These are phyloP conservation scores for Curvularia spicifera DNA, from an alignment of 2,329 filamentous ascomycete species.

Conservation along the genomic window DNA sequence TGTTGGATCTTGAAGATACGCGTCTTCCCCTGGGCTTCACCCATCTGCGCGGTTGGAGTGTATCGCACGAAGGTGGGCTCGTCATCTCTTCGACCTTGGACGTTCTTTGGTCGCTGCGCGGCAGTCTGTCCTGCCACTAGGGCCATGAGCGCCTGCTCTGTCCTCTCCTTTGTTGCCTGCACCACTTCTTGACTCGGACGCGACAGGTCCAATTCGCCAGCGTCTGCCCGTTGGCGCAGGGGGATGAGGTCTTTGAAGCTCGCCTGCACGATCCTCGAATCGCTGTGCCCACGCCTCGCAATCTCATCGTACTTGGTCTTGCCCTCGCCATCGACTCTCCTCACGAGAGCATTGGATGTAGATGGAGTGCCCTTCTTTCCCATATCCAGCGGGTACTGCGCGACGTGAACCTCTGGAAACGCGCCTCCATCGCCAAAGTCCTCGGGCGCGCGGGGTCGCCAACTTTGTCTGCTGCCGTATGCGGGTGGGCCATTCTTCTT, in stretches of 20 bases:
- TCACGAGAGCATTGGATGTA: slow-evolving; percentile 84
- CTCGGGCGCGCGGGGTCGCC: slow-evolving; percentile 85
- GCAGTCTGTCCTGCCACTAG: slow-evolving; percentile 86
- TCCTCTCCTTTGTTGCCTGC: slow-evolving; percentile 81
- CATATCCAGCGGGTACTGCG: slow-evolving; percentile 96
- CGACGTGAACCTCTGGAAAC: slow-evolving; percentile 91
- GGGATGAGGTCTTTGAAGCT: slow-evolving; percentile 98
- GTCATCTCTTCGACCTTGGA: slow-evolving; percentile 78
- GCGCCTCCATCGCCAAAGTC: slow-evolving; percentile 97
- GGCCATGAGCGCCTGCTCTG: slow-evolving; percentile 81
- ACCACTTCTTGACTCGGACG: slow-evolving; percentile 86
- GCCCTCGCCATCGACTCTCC: slow-evolving; percentile 88
- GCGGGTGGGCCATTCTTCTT: slow-evolving; percentile 82
- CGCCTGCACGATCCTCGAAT: slow-evolving; percentile 84
- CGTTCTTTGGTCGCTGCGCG: slow-evolving; percentile 94
- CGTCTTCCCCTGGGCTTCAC: slow-evolving; percentile 82
- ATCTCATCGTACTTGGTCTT: slow-evolving; percentile 98
- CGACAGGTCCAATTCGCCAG: slow-evolving; percentile 86
- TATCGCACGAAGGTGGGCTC: slow-evolving; percentile 95
- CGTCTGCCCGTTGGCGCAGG: slow-evolving; percentile 87
- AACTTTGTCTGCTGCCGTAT: slow-evolving; percentile 86
- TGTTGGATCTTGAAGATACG: slow-evolving; percentile 99
- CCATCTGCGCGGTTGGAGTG: slow-evolving; percentile 96
- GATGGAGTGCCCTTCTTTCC: slow-evolving; percentile 69
- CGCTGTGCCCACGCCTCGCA: slow-evolving; percentile 84